Conservation (phyloP, 345 rosid genomes). For the Sisymbrium altissimum region DNA sequence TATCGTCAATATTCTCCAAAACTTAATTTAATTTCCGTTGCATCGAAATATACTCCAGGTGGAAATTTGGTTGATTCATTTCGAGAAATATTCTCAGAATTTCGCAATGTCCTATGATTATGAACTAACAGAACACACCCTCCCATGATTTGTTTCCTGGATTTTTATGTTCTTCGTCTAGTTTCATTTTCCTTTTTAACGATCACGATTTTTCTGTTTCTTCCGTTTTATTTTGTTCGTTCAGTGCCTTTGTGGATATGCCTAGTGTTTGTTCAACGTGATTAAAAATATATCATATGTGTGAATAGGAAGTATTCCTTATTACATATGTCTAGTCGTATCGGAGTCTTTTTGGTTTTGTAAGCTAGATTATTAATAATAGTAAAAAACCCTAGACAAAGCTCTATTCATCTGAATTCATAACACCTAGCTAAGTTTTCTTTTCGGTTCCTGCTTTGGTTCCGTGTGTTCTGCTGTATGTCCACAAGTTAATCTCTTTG, state of each 20-base stretch:
- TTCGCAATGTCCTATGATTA: neutral
- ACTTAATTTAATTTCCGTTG: neutral
- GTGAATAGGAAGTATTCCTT: neutral
- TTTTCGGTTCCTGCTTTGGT: neutral
- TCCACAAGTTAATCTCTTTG: neutral
- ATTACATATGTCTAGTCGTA: neutral
- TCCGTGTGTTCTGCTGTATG: neutral
- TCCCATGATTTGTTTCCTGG: neutral
- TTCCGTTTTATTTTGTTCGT: neutral
- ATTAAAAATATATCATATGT: neutral
- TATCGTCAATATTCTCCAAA: neutral
- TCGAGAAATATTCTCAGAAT: neutral
- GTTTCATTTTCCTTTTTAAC: neutral
- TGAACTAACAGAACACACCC: neutral
- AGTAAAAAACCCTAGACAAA: neutral
- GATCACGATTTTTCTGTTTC: neutral
- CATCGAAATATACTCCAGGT: neutral
- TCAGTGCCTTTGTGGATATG: neutral
- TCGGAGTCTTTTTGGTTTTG: neutral
- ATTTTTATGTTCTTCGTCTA: neutral
- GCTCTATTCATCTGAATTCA: neutral
- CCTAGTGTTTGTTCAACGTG: neutral
- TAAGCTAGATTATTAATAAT: too few species aligned
- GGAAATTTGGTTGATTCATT: neutral
- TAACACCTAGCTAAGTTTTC: neutral